Evolutionary conservation across 495 filamentous ascomycete genomes (phyloP).

Genomic region (Stereocaulon alpinum): DNA sequence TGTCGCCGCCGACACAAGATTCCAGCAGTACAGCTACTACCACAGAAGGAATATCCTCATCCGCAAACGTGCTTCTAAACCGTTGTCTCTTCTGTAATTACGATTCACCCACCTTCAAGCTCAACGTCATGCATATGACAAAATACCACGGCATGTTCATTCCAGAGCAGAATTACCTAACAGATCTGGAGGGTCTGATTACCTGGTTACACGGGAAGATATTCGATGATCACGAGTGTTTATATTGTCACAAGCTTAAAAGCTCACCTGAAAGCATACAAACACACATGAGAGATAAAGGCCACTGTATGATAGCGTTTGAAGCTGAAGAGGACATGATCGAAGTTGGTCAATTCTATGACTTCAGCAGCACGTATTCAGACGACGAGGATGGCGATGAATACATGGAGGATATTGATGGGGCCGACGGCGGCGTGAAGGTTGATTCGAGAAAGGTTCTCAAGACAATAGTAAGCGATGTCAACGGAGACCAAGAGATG

Average conservation of each 20-base stretch:
- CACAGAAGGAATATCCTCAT: constrained; percentile 22
- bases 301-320: constrained; percentile 94
- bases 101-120: constrained; percentile 54
- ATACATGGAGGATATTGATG: constrained; percentile 37
- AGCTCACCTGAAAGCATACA: constrained; percentile 64
- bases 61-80: constrained; percentile 37
- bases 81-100: constrained; percentile 88
- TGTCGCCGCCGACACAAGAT: constrained; percentile 24
- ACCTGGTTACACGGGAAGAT: constrained; percentile 67
- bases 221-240: constrained; percentile 62
- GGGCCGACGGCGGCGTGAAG: constrained; percentile 22
- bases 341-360: constrained; percentile 95
- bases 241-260: constrained; percentile 73
- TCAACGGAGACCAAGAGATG: constrained; percentile 21
- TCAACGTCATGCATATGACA: constrained; percentile 82
- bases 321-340: constrained; percentile 82
- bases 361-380: constrained; percentile 90
- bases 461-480: constrained; percentile 17
- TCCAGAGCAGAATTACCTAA: constrained; percentile 72
- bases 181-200: constrained; percentile 71
- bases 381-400: constrained; percentile 58
- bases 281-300: constrained; percentile 93
- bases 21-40: background rate
- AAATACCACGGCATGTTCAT: constrained; percentile 93
- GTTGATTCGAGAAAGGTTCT: constrained; percentile 17